A percentile compares a stretch with the other conserved stretches of the same genome.
These are phyloP conservation scores for Leptographium flavum DNA, from an alignment of 2,329 filamentous ascomycete species.

Conservation along the genomic window DNA sequence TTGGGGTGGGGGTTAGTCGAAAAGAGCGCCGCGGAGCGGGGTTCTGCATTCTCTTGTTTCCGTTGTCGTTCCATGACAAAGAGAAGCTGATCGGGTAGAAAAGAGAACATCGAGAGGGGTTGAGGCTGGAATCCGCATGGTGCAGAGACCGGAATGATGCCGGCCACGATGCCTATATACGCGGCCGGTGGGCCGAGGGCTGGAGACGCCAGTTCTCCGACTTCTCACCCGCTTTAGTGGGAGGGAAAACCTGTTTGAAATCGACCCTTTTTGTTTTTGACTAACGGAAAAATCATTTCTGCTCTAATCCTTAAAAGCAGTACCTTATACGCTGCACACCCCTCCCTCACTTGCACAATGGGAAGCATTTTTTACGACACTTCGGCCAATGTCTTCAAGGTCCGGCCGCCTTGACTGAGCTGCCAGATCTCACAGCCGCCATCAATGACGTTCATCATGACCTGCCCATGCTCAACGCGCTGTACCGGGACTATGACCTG, in stretches of 20 bases:
- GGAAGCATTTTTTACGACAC: constrained; percentile 21
- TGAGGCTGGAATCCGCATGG: constrained; percentile 9
- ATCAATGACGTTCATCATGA: constrained; percentile 62
- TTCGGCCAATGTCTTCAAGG: constrained; percentile 30
- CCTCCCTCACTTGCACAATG: constrained; percentile 18
- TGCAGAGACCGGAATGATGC: constrained; percentile 30
- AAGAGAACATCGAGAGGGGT: neutral
- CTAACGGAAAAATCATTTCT: neutral
- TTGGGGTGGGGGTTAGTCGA: neutral
- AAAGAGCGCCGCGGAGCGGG: neutral
- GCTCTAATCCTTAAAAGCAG: no score
- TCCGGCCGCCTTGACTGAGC: constrained; percentile 55
- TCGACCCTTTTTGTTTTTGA: no score
- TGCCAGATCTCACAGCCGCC: constrained; percentile 61
- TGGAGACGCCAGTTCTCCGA: neutral
- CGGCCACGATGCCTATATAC: constrained; percentile 35
- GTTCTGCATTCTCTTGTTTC: neutral
- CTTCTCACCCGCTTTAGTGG: no score
- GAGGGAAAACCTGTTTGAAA: no score
- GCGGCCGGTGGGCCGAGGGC: constrained; percentile 10
- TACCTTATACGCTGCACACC: constrained; percentile 3
- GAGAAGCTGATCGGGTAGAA: constrained; percentile 1
- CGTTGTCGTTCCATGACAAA: constrained; percentile 7
- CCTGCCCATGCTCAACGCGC: constrained; percentile 65
- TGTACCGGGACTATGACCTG: constrained; percentile 82